phyloP scores from a whole-genome alignment of 1,284 basidiomycete species.

The Entoloma clypeatum region DNA sequence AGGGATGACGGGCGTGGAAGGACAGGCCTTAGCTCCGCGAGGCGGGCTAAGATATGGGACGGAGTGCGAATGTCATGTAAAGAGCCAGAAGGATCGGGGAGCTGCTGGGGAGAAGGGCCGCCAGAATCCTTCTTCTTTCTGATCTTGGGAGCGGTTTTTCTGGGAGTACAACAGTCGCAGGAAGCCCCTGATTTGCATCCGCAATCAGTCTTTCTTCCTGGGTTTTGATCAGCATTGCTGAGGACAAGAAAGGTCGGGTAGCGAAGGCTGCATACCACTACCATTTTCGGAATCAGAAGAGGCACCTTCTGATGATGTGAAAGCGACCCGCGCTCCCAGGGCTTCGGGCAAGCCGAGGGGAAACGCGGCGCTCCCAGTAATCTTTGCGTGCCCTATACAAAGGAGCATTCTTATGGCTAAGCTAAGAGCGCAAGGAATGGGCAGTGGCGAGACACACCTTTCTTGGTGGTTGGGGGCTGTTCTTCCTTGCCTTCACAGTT shows the following conservation, averaged over 20 bases:
- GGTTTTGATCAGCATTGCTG: conserved; percentile 34
- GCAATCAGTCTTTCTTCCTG: conserved; percentile 36
- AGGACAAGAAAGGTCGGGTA: conserved; percentile 27
- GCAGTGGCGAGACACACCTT: conserved; percentile 45
- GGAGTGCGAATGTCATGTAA: conserved; percentile 24
- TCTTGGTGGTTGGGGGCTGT: conserved; percentile 38
- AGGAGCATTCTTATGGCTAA: conserved; percentile 45
- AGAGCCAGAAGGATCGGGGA: conserved; percentile 19
- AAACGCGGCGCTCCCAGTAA: conserved; percentile 64
- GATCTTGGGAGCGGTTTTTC: conserved; percentile 29
- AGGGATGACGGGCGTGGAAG: conserved; percentile 41
- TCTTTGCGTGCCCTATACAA: conserved; percentile 47
- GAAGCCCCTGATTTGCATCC: conserved; percentile 43
- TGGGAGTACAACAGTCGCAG: conserved; percentile 57
- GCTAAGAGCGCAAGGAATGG: conserved; percentile 23
- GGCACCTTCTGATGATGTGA: conserved; percentile 39
- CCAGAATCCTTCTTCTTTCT: conserved; percentile 26
- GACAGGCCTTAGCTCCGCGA: conserved; percentile 54
- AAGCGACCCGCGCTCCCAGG: conserved; percentile 58
- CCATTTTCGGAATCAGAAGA: conserved; percentile 51
- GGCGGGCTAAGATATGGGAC: conserved; percentile 46
- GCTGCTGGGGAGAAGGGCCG: conserved; percentile 6
- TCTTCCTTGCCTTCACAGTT: conserved; percentile 48
- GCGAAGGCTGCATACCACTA: conserved; percentile 41
- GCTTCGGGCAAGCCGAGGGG: conserved; percentile 65